A percentile compares a stretch with the other conserved stretches of the same genome.
phyloP scores from a whole-genome alignment of 768 basidiomycete genomes.

The Tricholoma flavovirens region DNA sequence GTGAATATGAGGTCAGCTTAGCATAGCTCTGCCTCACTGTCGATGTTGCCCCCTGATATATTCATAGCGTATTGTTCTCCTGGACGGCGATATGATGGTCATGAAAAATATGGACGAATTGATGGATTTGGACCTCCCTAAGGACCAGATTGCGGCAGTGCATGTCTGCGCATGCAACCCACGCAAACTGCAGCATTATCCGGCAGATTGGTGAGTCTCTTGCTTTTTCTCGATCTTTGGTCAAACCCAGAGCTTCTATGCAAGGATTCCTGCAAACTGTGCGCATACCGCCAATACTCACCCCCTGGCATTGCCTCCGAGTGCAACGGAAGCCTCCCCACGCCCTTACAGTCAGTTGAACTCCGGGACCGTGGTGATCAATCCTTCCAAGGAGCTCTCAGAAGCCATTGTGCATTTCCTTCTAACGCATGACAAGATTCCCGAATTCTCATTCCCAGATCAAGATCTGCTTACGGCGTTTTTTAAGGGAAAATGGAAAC shows the following conservation, averaged over 20 bases:
- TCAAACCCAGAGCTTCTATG: slow-evolving; percentile 9
- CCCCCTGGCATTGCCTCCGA: slow-evolving; percentile 36
- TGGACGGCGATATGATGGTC: slow-evolving; percentile 89
- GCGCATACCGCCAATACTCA: slow-evolving; percentile 58
- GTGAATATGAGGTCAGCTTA: slow-evolving; percentile 55
- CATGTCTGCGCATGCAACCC: slow-evolving; percentile 97
- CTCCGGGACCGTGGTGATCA: slow-evolving; percentile 82
- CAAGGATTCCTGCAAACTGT: slow-evolving; percentile 91
- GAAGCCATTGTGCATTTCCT: slow-evolving; percentile 53
- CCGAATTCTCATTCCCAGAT: slow-evolving; percentile 68
- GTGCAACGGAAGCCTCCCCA: slow-evolving; percentile 39
- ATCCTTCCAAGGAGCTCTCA: slow-evolving; percentile 58
- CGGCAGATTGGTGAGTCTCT: slow-evolving; percentile 70
- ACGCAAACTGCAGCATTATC: slow-evolving; percentile 77
- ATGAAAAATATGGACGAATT: slow-evolving; percentile 76
- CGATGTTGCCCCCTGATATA: neutral
- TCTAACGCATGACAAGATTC: slow-evolving; percentile 32
- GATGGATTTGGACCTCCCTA: slow-evolving; percentile 52
- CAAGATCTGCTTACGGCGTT: slow-evolving; percentile 84
- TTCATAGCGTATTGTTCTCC: slow-evolving; percentile 63
- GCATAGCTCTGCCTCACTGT: neutral
- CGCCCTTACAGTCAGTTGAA: slow-evolving; percentile 83
- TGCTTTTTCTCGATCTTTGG: neutral
- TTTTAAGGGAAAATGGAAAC: slow-evolving; percentile 75
- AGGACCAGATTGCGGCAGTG: slow-evolving; percentile 77